These are phyloP conservation scores for Stephanocyclus meneghinianus DNA, from an alignment of 352 stramenopile species.

Conservation along the genomic window DNA sequence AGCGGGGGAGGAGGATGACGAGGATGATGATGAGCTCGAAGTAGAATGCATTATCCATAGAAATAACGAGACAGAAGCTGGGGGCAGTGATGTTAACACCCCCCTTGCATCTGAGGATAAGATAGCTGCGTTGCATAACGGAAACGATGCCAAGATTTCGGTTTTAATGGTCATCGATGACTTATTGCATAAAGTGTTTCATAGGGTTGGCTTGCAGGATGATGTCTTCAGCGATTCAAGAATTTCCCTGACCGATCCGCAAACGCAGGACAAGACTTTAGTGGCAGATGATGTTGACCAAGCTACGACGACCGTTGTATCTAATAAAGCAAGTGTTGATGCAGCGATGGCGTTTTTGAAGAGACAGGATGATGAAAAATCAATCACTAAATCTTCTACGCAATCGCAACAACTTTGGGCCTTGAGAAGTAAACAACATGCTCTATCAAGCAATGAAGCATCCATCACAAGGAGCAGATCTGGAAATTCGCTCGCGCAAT, in stretches of 20 bases:
- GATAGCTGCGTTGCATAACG: neutral
- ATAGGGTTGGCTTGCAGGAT: conserved; percentile 56
- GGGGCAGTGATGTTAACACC: neutral
- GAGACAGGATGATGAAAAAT: conserved; percentile 10
- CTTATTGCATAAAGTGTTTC: conserved; percentile 59
- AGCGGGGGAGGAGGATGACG: conserved; percentile 23
- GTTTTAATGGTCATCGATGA: conserved; percentile 65
- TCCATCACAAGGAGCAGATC: too few species aligned
- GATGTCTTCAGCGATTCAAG: neutral
- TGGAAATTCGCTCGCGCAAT: neutral
- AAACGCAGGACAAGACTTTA: too few species aligned
- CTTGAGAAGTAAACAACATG: conserved; percentile 24
- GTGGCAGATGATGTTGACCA: conserved; percentile 29
- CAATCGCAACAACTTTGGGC: conserved; percentile 38
- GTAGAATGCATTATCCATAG: conserved; percentile 43
- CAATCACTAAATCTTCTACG: conserved; percentile 12
- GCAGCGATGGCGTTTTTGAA: conserved; percentile 21
- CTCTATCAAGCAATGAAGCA: neutral
- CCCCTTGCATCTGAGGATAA: neutral
- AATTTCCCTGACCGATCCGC: too few species aligned
- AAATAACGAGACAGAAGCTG: conserved; percentile 5
- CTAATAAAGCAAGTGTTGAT: conserved; percentile 41
- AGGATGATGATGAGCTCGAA: conserved; percentile 31
- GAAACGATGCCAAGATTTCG: conserved; percentile 26
- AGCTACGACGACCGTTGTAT: conserved; percentile 32